Evolutionary conservation across 352 stramenopile species (phyloP).

Genomic region (Phytophthora melonis): DNA sequence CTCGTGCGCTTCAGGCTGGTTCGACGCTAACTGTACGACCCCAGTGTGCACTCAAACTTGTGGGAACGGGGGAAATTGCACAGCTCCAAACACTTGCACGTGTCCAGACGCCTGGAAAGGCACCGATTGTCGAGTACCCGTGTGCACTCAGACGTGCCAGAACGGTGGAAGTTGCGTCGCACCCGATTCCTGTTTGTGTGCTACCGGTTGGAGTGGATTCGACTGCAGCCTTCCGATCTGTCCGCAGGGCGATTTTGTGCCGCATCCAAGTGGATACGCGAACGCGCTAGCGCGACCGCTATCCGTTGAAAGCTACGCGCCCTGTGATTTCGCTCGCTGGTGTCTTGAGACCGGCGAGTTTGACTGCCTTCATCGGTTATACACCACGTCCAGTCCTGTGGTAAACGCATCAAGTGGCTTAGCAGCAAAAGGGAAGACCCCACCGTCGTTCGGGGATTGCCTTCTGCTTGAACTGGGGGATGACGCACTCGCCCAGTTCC

Average conservation of each 20-base stretch:
- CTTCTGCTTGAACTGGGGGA: slow-evolving; percentile 90
- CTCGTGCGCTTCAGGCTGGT: slow-evolving; percentile 92
- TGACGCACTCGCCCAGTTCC: slow-evolving; percentile 84
- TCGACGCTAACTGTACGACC: slow-evolving; percentile 97
- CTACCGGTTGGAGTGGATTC: slow-evolving; percentile 92
- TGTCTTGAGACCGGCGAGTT: slow-evolving; percentile 94
- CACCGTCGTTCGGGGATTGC: slow-evolving; percentile 26
- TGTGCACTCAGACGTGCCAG: slow-evolving; percentile 89
- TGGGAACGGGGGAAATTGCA: slow-evolving; percentile 97
- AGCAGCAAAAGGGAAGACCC: slow-evolving; percentile 24
- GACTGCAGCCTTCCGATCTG: slow-evolving; percentile 95
- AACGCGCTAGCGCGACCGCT: slow-evolving; percentile 74
- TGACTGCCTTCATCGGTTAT: slow-evolving; percentile 85
- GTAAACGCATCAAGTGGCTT: slow-evolving; percentile 49
- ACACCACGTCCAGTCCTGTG: slow-evolving; percentile 45
- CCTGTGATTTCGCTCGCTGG: slow-evolving; percentile 92
- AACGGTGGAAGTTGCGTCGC: slow-evolving; percentile 94
- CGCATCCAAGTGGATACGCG: slow-evolving; percentile 73
- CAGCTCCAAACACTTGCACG: slow-evolving; percentile 89
- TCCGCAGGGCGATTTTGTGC: slow-evolving; percentile 93
- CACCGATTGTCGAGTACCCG: slow-evolving; percentile 92
- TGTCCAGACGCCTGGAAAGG: slow-evolving; percentile 92
- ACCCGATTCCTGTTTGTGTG: slow-evolving; percentile 95
- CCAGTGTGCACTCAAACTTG: slow-evolving; percentile 96
- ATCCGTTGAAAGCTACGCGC: slow-evolving; percentile 81